A percentile compares a stretch with the other conserved stretches of the same genome.
These are phyloP conservation scores for Penicillium subrubescens DNA, from an alignment of 495 filamentous ascomycete genomes.

Conservation along the genomic window DNA sequence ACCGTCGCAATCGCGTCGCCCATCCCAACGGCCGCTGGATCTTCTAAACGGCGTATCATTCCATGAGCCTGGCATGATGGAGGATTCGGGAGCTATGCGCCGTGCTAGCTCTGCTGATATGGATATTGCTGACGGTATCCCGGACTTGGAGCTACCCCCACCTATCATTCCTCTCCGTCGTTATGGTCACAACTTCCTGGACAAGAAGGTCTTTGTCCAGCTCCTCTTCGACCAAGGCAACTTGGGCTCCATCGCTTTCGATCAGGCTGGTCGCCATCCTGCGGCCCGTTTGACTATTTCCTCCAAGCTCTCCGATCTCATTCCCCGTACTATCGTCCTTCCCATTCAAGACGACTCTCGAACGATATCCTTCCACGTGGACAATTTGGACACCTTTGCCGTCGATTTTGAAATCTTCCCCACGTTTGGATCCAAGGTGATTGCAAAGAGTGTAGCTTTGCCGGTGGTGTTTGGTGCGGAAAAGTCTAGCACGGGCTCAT, in stretches of 20 bases:
- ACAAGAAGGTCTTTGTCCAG: constrained; percentile 93
- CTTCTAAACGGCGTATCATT: constrained; percentile 38
- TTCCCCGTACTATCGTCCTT: constrained; percentile 91
- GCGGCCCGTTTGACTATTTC: constrained; percentile 94
- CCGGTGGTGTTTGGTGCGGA: constrained; percentile 79
- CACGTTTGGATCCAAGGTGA: constrained; percentile 94
- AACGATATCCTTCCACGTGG: constrained; percentile 91
- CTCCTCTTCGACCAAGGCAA: constrained; percentile 77
- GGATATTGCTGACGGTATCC: constrained; percentile 82
- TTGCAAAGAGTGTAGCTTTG: constrained; percentile 90
- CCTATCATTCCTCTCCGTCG: constrained; percentile 92
- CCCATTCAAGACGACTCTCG: constrained; percentile 95
- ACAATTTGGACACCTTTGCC: constrained; percentile 86
- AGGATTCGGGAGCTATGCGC: constrained; percentile 42
- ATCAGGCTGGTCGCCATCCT: constrained; percentile 93
- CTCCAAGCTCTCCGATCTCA: constrained; percentile 91
- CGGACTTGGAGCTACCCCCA: constrained; percentile 87
- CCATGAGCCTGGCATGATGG: constrained; percentile 36
- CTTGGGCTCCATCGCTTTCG: constrained; percentile 78
- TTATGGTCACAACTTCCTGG: constrained; percentile 97
- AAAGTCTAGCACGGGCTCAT: constrained; percentile 73
- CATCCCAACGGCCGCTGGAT: constrained; percentile 36
- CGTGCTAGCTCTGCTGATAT: constrained; percentile 63
- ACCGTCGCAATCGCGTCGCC: constrained; percentile 24
- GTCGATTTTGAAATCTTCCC: constrained; percentile 98